Percentiles rank a stretch among this genome's conserved stretches.
Evolutionary conservation across 768 basidiomycete genomes (phyloP).

Genomic region (Hericium coralloides): DNA sequence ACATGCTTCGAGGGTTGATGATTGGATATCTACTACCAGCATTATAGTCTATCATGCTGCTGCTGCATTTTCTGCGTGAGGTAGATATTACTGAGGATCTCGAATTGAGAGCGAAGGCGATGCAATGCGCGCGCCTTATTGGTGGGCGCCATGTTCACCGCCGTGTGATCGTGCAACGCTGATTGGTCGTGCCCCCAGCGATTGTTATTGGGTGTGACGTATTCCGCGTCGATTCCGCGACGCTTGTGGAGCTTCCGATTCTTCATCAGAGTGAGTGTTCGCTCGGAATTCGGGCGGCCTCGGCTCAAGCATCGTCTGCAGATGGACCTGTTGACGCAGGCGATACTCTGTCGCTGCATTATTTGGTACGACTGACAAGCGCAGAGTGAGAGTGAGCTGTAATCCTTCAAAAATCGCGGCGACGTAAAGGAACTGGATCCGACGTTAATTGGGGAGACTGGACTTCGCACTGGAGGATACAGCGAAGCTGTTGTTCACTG

Average conservation of each 20-base stretch:
- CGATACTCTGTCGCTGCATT: slow-evolving; percentile 65
- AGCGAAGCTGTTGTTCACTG: slow-evolving; percentile 45
- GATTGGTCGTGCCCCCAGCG: slow-evolving; percentile 32
- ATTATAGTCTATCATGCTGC: slow-evolving; percentile 76
- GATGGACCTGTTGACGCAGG: slow-evolving; percentile 60
- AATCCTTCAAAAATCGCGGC: slow-evolving; percentile 22
- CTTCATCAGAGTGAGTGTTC: slow-evolving; percentile 61
- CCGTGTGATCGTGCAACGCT: no score
- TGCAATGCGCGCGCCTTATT: slow-evolving; percentile 86
- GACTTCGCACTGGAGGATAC: slow-evolving; percentile 78
- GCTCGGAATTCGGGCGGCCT: neutral
- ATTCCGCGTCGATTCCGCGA: slow-evolving; percentile 66
- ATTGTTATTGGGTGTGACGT: slow-evolving; percentile 79
- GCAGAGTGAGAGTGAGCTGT: slow-evolving; percentile 43
- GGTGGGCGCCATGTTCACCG: slow-evolving; percentile 36
- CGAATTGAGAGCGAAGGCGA: slow-evolving; percentile 70
- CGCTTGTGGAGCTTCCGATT: slow-evolving; percentile 64
- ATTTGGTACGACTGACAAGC: slow-evolving; percentile 70
- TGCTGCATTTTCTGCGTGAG: slow-evolving; percentile 63
- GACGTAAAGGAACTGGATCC: slow-evolving; percentile 61
- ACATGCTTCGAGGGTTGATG: no score
- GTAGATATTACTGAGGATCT: slow-evolving; percentile 58
- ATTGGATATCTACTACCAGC: slow-evolving; percentile 35
- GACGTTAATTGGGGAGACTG: slow-evolving; percentile 70
- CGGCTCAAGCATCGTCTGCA: slow-evolving; percentile 16